phyloP scores from a whole-genome alignment of 164 flowering plant genomes.

The Vitis rupestris region DNA sequence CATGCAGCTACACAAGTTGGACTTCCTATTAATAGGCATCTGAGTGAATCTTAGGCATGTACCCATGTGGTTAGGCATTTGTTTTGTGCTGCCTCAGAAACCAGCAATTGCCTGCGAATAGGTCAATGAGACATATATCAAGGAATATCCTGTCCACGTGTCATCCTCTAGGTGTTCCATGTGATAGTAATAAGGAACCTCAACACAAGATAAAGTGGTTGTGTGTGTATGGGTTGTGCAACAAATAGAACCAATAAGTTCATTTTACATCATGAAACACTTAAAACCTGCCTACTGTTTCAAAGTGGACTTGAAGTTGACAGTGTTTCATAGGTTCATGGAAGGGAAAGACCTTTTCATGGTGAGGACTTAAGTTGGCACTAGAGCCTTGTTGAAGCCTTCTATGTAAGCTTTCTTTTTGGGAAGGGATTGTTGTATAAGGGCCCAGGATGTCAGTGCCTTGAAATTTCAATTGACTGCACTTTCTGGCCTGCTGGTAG shows the following conservation, averaged over 20 bases:
- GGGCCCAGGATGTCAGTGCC: constrained; percentile 5
- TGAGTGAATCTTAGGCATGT: no score
- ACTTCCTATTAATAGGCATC: no score
- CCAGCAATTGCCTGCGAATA: no score
- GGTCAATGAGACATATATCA: no score
- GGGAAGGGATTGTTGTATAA: background rate
- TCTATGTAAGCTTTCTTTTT: constrained; percentile 6
- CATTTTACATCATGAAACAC: background rate
- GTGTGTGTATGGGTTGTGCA: background rate
- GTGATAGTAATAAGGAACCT: no score
- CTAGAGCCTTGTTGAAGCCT: constrained; percentile 12
- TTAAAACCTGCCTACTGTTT: constrained; percentile 5
- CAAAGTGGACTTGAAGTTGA: constrained; percentile 3
- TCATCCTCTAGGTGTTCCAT: no score
- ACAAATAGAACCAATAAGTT: background rate
- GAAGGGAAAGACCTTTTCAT: constrained; percentile 23
- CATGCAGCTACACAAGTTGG: no score
- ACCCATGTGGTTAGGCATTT: no score
- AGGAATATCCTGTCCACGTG: no score
- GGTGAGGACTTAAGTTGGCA: constrained; percentile 1
- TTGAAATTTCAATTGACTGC: constrained; percentile 18
- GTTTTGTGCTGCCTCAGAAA: no score
- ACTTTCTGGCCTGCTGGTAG: constrained; percentile 53
- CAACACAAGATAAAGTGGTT: no score
- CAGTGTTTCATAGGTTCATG: background rate